A percentile compares a stretch with the other conserved stretches of the same genome.
Evolutionary conservation across 176 grass and related monocot species (phyloP).

Genomic region (Pontederia paniculata): DNA sequence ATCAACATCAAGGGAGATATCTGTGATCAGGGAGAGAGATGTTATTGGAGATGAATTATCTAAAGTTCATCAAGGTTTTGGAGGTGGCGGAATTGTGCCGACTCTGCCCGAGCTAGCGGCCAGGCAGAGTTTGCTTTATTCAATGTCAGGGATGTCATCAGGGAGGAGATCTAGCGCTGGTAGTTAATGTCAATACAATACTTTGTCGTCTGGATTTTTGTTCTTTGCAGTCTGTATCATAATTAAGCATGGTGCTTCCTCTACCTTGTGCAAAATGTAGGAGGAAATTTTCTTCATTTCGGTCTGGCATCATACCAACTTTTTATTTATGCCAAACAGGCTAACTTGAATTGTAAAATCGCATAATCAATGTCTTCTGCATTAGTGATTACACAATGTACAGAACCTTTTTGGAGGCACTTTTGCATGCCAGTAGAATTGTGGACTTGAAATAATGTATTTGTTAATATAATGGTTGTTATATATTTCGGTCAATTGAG

Average conservation of each 20-base stretch:
- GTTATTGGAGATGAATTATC: conserved; percentile 15
- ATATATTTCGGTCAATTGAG: too few species aligned
- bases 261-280: too few species aligned
- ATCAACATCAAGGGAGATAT: conserved; percentile 15
- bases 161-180: conserved; percentile 7
- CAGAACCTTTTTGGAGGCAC: too few species aligned
- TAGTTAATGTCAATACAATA: conserved; percentile 1
- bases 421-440: too few species aligned
- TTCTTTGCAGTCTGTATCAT: not conserved
- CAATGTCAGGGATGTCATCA: not conserved
- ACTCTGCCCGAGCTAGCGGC: not conserved
- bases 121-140: not conserved
- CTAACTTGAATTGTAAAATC: too few species aligned
- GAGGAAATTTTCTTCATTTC: too few species aligned
- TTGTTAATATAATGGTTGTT: too few species aligned
- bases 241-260: not conserved
- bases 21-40: conserved; percentile 13
- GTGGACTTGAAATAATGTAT: too few species aligned
- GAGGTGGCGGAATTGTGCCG: not conserved
- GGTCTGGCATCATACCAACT: too few species aligned
- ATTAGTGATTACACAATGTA: too few species aligned
- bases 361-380: too few species aligned
- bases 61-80: not conserved
- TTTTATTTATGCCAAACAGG: too few species aligned
- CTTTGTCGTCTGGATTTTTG: not conserved